phyloP scores from a whole-genome alignment of 140 eudicot species.

The Senecio squalidus region DNA sequence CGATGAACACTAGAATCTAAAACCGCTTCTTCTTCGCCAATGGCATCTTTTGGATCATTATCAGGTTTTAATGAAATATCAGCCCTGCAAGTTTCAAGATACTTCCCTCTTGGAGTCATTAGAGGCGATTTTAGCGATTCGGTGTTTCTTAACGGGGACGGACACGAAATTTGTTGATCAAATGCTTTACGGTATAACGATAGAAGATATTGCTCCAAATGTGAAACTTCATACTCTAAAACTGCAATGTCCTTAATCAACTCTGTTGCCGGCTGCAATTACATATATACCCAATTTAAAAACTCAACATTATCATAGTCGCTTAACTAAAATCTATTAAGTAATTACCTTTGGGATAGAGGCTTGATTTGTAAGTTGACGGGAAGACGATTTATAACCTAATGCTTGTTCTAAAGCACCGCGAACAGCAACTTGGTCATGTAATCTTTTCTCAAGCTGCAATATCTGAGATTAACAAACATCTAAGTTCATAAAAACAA shows the following conservation, averaged over 20 bases:
- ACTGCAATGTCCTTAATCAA: slow-evolving; percentile 86
- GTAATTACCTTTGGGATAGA: slow-evolving; percentile 69
- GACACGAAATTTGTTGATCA: slow-evolving; percentile 69
- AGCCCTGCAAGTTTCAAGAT: slow-evolving; percentile 41
- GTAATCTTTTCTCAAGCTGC: slow-evolving; percentile 85
- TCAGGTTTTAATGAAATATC: slow-evolving; percentile 40
- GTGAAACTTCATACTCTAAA: slow-evolving; percentile 85
- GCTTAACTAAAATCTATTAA: not conserved
- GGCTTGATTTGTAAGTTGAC: slow-evolving; percentile 34
- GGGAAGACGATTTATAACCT: slow-evolving; percentile 52
- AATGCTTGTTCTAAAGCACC: slow-evolving; percentile 81
- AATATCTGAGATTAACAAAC: slow-evolving; percentile 43
- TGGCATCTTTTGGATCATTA: slow-evolving; percentile 26
- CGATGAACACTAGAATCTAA: slow-evolving; percentile 61
- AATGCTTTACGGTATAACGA: slow-evolving; percentile 89
- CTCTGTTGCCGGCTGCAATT: slow-evolving; percentile 80
- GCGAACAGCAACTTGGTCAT: slow-evolving; percentile 77
- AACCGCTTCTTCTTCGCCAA: slow-evolving; percentile 23
- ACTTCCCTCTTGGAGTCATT: slow-evolving; percentile 54
- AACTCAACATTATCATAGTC: not conserved
- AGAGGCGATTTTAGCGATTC: slow-evolving; percentile 41
- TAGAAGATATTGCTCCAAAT: slow-evolving; percentile 92
- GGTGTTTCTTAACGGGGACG: slow-evolving; percentile 43
- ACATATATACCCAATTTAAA: not conserved
- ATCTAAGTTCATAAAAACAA: not conserved